These are phyloP conservation scores for Beauveria rudraprayagi DNA, from an alignment of 2,329 filamentous ascomycete genomes.

Conservation along the genomic window DNA sequence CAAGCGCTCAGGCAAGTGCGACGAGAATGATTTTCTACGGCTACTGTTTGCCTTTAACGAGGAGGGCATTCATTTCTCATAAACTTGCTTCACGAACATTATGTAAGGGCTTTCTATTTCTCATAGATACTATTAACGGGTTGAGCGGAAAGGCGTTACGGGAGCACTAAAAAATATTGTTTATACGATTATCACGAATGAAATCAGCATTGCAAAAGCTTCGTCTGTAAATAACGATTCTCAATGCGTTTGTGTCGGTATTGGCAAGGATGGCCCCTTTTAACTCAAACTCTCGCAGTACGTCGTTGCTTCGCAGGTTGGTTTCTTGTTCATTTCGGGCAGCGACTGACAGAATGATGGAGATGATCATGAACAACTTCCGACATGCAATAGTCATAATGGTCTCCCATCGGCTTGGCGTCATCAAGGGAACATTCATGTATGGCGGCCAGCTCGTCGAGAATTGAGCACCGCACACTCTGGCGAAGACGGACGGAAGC, in stretches of 20 bases:
- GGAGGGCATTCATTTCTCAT: slow-evolving; percentile 86
- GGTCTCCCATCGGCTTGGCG: slow-evolving; percentile 38
- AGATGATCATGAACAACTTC: slow-evolving; percentile 33
- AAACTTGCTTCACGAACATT: not conserved
- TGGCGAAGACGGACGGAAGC: slow-evolving; percentile 19
- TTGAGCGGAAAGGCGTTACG: slow-evolving; percentile 1
- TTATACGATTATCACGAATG: not conserved
- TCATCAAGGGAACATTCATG: slow-evolving; percentile 41
- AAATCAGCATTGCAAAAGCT: not conserved
- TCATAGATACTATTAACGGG: not conserved
- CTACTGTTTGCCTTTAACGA: slow-evolving; percentile 77
- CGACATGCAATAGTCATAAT: slow-evolving; percentile 44
- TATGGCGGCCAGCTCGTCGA: slow-evolving; percentile 41
- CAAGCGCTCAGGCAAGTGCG: slow-evolving; percentile 75
- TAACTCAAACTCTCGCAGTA: too few relatives aligned
- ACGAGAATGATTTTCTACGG: slow-evolving; percentile 86
- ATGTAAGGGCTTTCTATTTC: not conserved
- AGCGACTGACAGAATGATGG: slow-evolving; percentile 24
- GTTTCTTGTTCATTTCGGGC: too few relatives aligned
- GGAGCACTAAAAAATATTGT: not conserved
- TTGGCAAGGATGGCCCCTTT: too few relatives aligned
- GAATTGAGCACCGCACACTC: slow-evolving; percentile 18
- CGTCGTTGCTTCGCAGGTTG: too few relatives aligned
- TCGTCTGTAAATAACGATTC: too few relatives aligned
- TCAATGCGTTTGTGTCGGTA: too few relatives aligned